A percentile compares a stretch with the other conserved stretches of the same genome.
Evolutionary conservation across 2,329 filamentous ascomycete genomes (phyloP).

Genomic region (Beauveria asiatica): DNA sequence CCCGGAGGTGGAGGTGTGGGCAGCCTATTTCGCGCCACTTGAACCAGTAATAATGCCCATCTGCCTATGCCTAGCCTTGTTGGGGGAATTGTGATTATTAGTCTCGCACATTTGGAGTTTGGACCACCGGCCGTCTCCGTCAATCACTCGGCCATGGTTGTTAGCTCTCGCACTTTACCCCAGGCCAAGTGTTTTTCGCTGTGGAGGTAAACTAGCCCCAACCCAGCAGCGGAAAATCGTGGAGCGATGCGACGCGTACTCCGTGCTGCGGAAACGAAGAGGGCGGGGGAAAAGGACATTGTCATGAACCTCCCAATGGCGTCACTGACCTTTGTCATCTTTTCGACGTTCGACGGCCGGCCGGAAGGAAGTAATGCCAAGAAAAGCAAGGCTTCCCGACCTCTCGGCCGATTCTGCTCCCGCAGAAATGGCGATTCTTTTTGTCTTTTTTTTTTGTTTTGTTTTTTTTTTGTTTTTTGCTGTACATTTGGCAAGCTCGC

Average conservation of each 20-base stretch:
- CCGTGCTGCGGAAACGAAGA: too few species aligned
- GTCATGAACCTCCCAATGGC: neutral
- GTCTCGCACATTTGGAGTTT: neutral
- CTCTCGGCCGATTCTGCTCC: neutral
- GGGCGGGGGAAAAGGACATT: neutral
- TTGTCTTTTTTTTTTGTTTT: neutral
- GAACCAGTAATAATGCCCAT: neutral
- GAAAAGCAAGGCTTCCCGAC: neutral
- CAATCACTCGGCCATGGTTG: neutral
- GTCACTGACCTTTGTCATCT: neutral
- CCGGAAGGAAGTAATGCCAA: neutral
- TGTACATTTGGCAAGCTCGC: neutral
- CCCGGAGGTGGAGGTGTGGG: constrained; percentile 2
- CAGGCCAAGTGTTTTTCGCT: neutral
- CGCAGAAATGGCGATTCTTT: neutral
- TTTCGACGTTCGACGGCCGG: neutral
- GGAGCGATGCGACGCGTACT: neutral
- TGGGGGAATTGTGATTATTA: neutral
- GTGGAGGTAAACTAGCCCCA: constrained; percentile 1
- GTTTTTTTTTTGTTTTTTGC: neutral
- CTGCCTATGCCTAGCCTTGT: neutral
- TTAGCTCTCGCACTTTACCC: neutral
- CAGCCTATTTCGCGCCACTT: neutral
- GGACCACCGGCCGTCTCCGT: constrained; percentile 1
- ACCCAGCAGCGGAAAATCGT: neutral